Evolutionary conservation across 495 filamentous ascomycete species (phyloP), one percentile per base, ranked within the genome.

Genomic region (Aspergillus cristatus): DNA sequence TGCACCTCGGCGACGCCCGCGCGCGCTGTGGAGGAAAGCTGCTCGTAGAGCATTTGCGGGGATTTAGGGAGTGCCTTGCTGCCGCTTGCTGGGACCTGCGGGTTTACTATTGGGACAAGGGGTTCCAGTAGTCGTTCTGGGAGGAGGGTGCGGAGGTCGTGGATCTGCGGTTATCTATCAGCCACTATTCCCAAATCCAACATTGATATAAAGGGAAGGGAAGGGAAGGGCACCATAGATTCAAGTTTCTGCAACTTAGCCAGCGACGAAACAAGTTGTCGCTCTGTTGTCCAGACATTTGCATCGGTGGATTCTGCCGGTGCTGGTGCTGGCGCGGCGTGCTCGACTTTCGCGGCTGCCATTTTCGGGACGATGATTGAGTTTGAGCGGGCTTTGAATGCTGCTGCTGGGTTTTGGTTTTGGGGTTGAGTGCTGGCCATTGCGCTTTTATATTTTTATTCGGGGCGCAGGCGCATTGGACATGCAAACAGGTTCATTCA

Each of bases 211-310:
- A 14, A 40, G 30, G 16, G 7, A 16, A 12, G 16, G 29, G n/a
- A 41, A 52, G n/a, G n/a, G n/a, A n/a, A n/a, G n/a, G n/a, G 25
- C 25, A 65, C 64, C 46, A 53, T 62, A 16, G 50, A 38, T 34
- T 68, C 65, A 2, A 68, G 40, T 37, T 67, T 51, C 43, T 68
- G 65, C 1, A 68, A 54, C 37, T 67, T 67, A 12, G 59, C 57
- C 18, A 68, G 48, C 30, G 65, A 68, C 6, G 61, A 60, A 6
- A 67, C 55, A 10, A 68, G 55, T 32, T 68, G 61, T 18, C 62
- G 39, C 29, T 68, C 65, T 4, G 59, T 59, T 8, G 62, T 53
- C 43, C 58, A 57, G 34, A 41, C 29, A 8, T 24, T 24, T 4
- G 4, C 8, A 24, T 24, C 20, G 20, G 20, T 24, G 20, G 20